These are phyloP conservation scores for Neophaeococcomyces mojaviensis DNA, from an alignment of 2,329 filamentous ascomycete genomes.

Conservation along the genomic window DNA sequence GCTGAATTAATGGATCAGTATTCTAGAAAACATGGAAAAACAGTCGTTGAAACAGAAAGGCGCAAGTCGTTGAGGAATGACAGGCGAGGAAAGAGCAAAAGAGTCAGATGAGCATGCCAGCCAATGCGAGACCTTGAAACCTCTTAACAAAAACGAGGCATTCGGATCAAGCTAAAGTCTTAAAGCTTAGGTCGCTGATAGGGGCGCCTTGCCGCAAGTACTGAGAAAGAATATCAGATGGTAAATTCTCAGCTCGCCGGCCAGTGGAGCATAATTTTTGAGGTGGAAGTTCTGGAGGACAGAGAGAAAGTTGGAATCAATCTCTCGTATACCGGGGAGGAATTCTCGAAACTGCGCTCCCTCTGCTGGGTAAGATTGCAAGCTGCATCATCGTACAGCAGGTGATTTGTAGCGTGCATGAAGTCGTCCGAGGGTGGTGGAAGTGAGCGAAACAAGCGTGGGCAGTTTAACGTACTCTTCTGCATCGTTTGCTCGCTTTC, in stretches of 20 bases:
- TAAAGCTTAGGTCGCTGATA: constrained; percentile 5
- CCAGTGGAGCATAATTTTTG: constrained; percentile 7
- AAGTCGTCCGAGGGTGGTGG: not conserved
- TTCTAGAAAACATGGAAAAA: constrained; percentile 5
- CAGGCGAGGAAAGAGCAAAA: constrained; percentile 2
- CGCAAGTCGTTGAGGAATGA: constrained; percentile 1
- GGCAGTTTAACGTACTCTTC: constrained; percentile 1
- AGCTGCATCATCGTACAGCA: constrained; percentile 7
- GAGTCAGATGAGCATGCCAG: constrained; percentile 7
- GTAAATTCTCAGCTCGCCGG: constrained; percentile 3
- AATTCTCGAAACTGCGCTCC: not conserved
- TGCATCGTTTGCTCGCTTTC: constrained; percentile 2
- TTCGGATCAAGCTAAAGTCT: constrained; percentile 7
- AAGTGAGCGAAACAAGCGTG: constrained; percentile 7
- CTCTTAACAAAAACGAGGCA: constrained; percentile 4
- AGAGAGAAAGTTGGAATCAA: not conserved
- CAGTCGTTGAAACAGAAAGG: not conserved
- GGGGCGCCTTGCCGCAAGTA: not conserved
- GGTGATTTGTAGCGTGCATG: constrained; percentile 1
- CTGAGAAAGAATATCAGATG: constrained; percentile 1
- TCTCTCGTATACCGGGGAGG: constrained; percentile 5
- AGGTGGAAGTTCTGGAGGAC: not conserved
- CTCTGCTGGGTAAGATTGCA: constrained; percentile 8
- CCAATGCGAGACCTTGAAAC: constrained; percentile 7
- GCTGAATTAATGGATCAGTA: constrained; percentile 8